A percentile compares a stretch with the other conserved stretches of the same genome.
Evolutionary conservation across 331 rosid species (phyloP).

Genomic region (Erythrophleum ivorense): DNA sequence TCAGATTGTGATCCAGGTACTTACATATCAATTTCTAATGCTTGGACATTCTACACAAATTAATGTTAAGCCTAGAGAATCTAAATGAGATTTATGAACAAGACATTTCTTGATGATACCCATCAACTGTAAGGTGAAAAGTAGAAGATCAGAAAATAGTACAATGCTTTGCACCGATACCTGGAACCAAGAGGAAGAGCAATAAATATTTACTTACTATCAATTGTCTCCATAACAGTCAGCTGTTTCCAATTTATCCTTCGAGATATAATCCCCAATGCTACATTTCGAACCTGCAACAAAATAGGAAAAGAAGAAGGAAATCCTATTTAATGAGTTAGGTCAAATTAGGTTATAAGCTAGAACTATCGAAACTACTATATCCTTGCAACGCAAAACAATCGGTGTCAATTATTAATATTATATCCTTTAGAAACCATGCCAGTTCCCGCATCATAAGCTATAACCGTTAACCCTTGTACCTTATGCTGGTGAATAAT

Average conservation of each 20-base stretch:
- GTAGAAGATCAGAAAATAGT: conserved; percentile 11
- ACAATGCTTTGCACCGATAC: background rate
- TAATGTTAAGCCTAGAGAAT: conserved; percentile 35
- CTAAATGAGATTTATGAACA: conserved; percentile 16
- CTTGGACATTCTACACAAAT: conserved; percentile 7
- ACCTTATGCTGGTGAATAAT: background rate
- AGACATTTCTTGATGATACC: conserved; percentile 12
- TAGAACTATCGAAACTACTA: conserved; percentile 30
- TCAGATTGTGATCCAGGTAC: background rate
- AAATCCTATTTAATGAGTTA: conserved; percentile 19
- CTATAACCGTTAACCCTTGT: background rate
- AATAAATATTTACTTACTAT: conserved; percentile 59
- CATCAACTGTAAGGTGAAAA: conserved; percentile 22
- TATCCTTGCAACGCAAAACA: conserved; percentile 11
- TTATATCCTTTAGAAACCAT: background rate
- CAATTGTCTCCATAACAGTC: conserved; percentile 83
- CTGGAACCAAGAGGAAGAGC: conserved; percentile 11
- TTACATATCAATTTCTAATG: conserved; percentile 4
- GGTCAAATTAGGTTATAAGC: conserved; percentile 8
- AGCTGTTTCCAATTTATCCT: conserved; percentile 85
- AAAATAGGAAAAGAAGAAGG: conserved; percentile 39
- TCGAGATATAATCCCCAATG: conserved; percentile 90
- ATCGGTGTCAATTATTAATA: background rate
- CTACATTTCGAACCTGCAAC: conserved; percentile 89
- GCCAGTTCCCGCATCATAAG: background rate